These are phyloP conservation scores for Fraxinus floribunda DNA, from an alignment of 305 asterid genomes.

Conservation along the genomic window DNA sequence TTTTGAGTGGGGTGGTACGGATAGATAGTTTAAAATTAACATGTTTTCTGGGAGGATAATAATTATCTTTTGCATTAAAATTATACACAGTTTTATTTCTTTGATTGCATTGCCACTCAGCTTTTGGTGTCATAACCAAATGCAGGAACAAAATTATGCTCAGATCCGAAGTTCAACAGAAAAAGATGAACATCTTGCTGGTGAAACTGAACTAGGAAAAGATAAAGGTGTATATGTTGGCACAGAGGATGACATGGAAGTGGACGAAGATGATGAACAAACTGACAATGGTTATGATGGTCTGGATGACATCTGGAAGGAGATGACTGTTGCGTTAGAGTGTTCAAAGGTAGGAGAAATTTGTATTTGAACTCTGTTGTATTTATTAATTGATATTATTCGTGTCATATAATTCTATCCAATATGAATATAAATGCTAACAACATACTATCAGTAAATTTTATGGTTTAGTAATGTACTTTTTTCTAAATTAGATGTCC, in stretches of 20 bases:
- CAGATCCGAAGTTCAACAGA: slow-evolving; percentile 33
- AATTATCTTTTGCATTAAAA: background rate
- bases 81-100: slow-evolving; percentile 7
- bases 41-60: background rate
- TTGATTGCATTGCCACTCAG: slow-evolving; percentile 17
- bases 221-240: slow-evolving; percentile 62
- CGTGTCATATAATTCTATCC: background rate
- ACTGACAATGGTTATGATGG: slow-evolving; percentile 59
- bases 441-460: background rate
- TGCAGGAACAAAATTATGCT: slow-evolving; percentile 35
- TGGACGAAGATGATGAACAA: slow-evolving; percentile 40
- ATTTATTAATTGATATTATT: background rate
- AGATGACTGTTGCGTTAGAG: slow-evolving; percentile 75
- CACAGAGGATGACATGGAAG: slow-evolving; percentile 43
- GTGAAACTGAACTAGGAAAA: slow-evolving; percentile 23
- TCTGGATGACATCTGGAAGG: slow-evolving; percentile 77
- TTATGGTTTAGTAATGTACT: background rate
- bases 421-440: background rate
- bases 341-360: slow-evolving; percentile 64
- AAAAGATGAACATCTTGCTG: slow-evolving; percentile 26
- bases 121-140: slow-evolving; percentile 11
- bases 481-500: background rate
- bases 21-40: background rate
- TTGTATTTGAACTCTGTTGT: slow-evolving; percentile 15
- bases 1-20: background rate